Conservation (phyloP, 345 rosid genomes). For the Citrus australasica region DNA sequence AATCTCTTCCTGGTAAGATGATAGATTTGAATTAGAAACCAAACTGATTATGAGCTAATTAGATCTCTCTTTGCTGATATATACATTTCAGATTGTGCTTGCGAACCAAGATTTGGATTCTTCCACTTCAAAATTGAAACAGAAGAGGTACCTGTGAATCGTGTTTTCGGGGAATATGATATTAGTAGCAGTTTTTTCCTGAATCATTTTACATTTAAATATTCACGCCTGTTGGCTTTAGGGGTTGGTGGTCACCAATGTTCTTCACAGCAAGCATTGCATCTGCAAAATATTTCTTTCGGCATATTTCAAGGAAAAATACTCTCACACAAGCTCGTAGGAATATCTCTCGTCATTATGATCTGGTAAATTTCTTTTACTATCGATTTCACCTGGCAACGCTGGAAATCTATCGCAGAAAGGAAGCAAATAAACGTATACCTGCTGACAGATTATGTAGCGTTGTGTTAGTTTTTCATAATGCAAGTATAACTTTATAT, state of each 20-base stretch:
- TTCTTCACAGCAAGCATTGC: conserved; percentile 68
- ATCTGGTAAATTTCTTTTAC: conserved; percentile 53
- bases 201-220: background rate
- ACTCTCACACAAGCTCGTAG: conserved; percentile 93
- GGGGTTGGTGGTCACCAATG: conserved; percentile 99
- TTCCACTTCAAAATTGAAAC: conserved; percentile 36
- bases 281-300: conserved; percentile 75
- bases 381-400: background rate
- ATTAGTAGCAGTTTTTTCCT: background rate
- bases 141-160: conserved; percentile 50
- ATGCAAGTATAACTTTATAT: too few relatives aligned
- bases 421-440: too few relatives aligned
- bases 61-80: conserved; percentile 35
- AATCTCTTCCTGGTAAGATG: conserved; percentile 63
- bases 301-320: conserved; percentile 72
- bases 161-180: background rate
- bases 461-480: too few relatives aligned
- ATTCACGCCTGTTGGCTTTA: conserved; percentile 16
- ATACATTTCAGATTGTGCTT: conserved; percentile 58
- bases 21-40: background rate
- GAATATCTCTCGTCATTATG: conserved; percentile 86
- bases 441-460: too few relatives aligned
- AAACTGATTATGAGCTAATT: background rate
- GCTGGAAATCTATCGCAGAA: background rate
- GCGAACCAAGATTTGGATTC: conserved; percentile 56